These are phyloP conservation scores for Colletotrichum eleusines DNA, from an alignment of 2,329 filamentous ascomycete species.

Conservation along the genomic window DNA sequence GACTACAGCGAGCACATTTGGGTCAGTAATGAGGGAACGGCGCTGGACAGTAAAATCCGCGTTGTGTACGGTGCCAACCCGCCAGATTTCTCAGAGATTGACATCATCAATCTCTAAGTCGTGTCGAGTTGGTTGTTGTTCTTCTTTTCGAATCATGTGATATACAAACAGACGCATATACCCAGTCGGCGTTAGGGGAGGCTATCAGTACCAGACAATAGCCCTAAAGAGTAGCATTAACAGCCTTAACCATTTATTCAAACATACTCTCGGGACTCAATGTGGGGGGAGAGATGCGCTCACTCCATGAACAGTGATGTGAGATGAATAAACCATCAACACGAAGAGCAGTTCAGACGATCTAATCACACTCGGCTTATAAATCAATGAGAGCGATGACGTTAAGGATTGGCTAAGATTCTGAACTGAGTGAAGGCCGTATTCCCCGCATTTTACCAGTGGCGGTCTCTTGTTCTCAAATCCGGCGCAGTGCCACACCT, in stretches of 20 bases:
- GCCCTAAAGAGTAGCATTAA: constrained; percentile 5
- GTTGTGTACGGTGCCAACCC: constrained; percentile 89
- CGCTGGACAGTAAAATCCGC: constrained; percentile 83
- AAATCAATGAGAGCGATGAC: constrained; percentile 38
- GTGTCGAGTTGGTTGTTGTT: neutral
- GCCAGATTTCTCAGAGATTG: constrained; percentile 89
- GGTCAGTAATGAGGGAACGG: constrained; percentile 94
- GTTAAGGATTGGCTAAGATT: constrained; percentile 28
- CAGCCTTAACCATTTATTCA: neutral
- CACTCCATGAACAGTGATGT: neutral
- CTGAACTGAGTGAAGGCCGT: neutral
- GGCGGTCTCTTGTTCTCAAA: neutral
- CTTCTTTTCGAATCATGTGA: constrained; percentile 13
- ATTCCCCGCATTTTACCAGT: constrained; percentile 16
- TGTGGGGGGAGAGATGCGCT: neutral
- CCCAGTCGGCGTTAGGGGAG: constrained; percentile 36
- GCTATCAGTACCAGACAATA: constrained; percentile 17
- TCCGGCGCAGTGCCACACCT: neutral
- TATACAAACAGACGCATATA: constrained; percentile 33
- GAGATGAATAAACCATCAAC: neutral
- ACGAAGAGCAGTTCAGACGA: neutral
- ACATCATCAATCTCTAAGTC: constrained; percentile 80
- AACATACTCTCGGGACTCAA: neutral
- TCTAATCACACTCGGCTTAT: constrained; percentile 20
- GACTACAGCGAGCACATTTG: constrained; percentile 84